phyloP scores from a whole-genome alignment of 2,329 filamentous ascomycete genomes.

The Claviceps spartinae region DNA sequence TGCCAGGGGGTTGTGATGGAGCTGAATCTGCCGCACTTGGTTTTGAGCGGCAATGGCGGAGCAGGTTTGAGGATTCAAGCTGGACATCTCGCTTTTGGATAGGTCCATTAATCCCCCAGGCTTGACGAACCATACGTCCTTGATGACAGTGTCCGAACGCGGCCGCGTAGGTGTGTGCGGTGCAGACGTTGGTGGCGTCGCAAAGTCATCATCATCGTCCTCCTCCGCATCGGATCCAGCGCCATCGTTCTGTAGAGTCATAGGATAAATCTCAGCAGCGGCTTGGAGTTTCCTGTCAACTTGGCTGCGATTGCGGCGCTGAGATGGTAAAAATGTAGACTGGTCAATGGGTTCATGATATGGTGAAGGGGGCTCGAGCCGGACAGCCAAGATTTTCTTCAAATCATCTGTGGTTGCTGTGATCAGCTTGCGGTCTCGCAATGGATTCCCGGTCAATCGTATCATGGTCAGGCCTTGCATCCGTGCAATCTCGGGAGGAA shows the following conservation, averaged over 20 bases:
- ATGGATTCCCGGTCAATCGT: slow-evolving; percentile 73
- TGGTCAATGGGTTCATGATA: slow-evolving; percentile 20
- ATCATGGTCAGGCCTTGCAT: slow-evolving; percentile 70
- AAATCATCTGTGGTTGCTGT: slow-evolving; percentile 69
- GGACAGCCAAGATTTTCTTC: slow-evolving; percentile 56
- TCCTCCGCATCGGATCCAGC: slow-evolving; percentile 36
- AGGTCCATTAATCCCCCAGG: slow-evolving; percentile 54
- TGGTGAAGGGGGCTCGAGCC: slow-evolving; percentile 45
- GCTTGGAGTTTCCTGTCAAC: slow-evolving; percentile 11
- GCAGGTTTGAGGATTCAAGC: slow-evolving; percentile 42
- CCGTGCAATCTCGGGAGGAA: slow-evolving; percentile 63
- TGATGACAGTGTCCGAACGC: slow-evolving; percentile 33
- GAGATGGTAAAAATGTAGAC: slow-evolving; percentile 10
- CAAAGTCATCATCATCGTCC: slow-evolving; percentile 40
- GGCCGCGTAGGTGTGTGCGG: slow-evolving; percentile 35
- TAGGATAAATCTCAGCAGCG: background rate
- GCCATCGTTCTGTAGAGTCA: slow-evolving; percentile 26
- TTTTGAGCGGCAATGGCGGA: slow-evolving; percentile 41
- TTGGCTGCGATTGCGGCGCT: slow-evolving; percentile 18
- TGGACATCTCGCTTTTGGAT: slow-evolving; percentile 50
- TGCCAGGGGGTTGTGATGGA: slow-evolving; percentile 67
- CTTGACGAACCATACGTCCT: slow-evolving; percentile 40
- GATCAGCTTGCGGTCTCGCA: slow-evolving; percentile 76
- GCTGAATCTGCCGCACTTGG: slow-evolving; percentile 43
- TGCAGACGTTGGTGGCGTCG: slow-evolving; percentile 42